These are phyloP conservation scores for Rhytidiadelphus loreus DNA, from an alignment of 225 moss, liverwort and hornwort genomes.

Conservation along the genomic window DNA sequence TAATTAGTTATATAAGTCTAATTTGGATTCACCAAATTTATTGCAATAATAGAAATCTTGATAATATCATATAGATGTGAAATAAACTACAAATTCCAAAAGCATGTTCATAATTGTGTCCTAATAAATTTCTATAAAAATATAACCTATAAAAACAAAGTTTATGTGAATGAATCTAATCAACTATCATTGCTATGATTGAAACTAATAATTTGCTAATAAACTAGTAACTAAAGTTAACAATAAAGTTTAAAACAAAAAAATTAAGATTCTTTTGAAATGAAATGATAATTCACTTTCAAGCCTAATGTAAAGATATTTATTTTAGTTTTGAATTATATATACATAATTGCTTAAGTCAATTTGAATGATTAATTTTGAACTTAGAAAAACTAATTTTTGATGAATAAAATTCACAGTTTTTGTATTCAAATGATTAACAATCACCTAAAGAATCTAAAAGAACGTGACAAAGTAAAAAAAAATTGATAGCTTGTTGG, in stretches of 20 bases:
- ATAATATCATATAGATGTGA: neutral
- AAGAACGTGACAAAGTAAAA: neutral
- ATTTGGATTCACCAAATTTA: neutral
- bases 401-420: fast-evolving
- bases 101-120: neutral
- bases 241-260: too few species aligned
- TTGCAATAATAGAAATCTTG: too few species aligned
- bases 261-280: too few species aligned
- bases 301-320: neutral
- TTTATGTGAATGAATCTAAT: too few species aligned
- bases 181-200: neutral
- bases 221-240: too few species aligned
- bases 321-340: neutral
- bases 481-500: neutral
- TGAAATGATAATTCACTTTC: too few species aligned
- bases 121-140: too few species aligned
- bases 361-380: neutral
- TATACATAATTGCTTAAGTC: too few species aligned
- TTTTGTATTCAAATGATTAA: neutral
- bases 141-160: neutral
- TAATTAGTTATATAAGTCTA: neutral
- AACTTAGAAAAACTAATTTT: neutral
- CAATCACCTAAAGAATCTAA: neutral
- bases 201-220: too few species aligned
- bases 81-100: neutral